Conservation (phyloP, 768 basidiomycete species). For the Suillus brevipes region DNA sequence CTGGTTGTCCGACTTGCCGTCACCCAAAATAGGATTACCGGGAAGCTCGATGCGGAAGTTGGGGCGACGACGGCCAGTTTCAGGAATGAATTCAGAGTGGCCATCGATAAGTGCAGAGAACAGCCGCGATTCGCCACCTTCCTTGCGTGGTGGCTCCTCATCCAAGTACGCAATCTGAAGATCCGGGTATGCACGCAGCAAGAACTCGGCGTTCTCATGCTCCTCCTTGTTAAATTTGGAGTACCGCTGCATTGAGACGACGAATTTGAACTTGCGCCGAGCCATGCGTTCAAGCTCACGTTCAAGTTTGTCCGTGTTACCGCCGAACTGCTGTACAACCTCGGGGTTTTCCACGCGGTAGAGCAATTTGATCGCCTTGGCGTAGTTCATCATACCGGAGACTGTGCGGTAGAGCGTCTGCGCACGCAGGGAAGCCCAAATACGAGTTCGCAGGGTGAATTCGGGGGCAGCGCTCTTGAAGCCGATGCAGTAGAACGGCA, state of each 20-base stretch:
- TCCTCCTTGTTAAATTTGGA: slow-evolving; percentile 99
- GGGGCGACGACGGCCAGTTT: slow-evolving; percentile 84
- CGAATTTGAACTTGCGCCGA: slow-evolving; percentile 97
- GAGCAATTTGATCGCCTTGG: slow-evolving; percentile 98
- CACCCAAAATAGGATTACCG: slow-evolving; percentile 98
- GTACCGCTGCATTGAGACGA: slow-evolving; percentile 99
- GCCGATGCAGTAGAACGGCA: slow-evolving; percentile 97
- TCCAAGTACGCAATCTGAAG: slow-evolving; percentile 98
- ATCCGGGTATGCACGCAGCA: slow-evolving; percentile 96
- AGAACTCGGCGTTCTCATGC: slow-evolving; percentile 97
- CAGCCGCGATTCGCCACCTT: slow-evolving; percentile 92
- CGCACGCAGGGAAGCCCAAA: slow-evolving; percentile 98
- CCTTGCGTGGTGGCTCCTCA: slow-evolving; percentile 91
- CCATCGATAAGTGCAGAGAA: slow-evolving; percentile 98
- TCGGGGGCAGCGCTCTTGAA: slow-evolving; percentile 99
- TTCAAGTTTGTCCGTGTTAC: slow-evolving; percentile 96
- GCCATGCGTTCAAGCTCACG: slow-evolving; percentile 97
- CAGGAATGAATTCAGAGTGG: slow-evolving; percentile 91
- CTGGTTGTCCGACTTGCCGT: slow-evolving; percentile 99
- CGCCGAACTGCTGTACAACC: slow-evolving; percentile 95
- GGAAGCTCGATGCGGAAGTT: slow-evolving; percentile 99
- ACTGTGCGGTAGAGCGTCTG: slow-evolving; percentile 99
- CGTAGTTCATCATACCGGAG: slow-evolving; percentile 99
- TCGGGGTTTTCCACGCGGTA: slow-evolving; percentile 99
- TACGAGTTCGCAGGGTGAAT: slow-evolving; percentile 96